Percentiles rank a stretch among this genome's conserved stretches.
phyloP scores from a whole-genome alignment of 371 early-diverging fungal genomes.

The Syncephalastrum sp. region DNA sequence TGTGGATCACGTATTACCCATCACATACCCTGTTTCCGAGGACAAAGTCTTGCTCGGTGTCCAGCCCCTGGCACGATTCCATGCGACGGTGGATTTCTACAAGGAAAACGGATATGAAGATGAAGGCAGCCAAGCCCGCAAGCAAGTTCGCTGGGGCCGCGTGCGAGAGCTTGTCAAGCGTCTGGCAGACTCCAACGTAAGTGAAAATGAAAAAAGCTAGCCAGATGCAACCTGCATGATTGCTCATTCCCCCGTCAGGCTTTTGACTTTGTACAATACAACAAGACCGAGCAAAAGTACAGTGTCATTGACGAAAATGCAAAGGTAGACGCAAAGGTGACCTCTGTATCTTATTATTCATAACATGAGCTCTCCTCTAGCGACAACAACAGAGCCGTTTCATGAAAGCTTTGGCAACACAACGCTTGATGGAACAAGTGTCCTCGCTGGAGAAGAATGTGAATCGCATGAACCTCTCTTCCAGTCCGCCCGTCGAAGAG shows the following conservation, averaged over 20 bases:
- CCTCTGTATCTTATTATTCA: neutral
- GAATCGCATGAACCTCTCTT: conserved; percentile 28
- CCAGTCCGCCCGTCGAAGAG: conserved; percentile 14
- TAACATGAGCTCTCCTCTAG: conserved; percentile 13
- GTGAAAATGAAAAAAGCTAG: neutral
- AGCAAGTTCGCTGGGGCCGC: conserved; percentile 50
- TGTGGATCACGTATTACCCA: conserved; percentile 32
- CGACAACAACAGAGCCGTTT: conserved; percentile 54
- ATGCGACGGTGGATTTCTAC: conserved; percentile 41
- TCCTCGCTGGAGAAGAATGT: conserved; percentile 57
- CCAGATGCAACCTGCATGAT: no score
- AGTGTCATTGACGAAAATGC: conserved; percentile 57
- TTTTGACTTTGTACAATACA: conserved; percentile 52
- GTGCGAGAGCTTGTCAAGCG: conserved; percentile 36
- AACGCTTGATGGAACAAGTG: conserved; percentile 66
- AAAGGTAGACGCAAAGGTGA: conserved; percentile 31
- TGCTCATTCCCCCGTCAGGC: conserved; percentile 22
- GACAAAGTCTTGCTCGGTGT: conserved; percentile 36
- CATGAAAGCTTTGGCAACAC: conserved; percentile 65
- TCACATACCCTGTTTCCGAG: conserved; percentile 43
- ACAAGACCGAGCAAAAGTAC: conserved; percentile 49
- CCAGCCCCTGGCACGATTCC: conserved; percentile 29
- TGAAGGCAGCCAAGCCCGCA: conserved; percentile 21
- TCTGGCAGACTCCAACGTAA: conserved; percentile 39
- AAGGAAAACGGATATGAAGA: conserved; percentile 34